Percentiles rank a stretch among this genome's conserved stretches.
phyloP scores from a whole-genome alignment of 2,329 filamentous ascomycete genomes.

The Acrodontium crateriforme region DNA sequence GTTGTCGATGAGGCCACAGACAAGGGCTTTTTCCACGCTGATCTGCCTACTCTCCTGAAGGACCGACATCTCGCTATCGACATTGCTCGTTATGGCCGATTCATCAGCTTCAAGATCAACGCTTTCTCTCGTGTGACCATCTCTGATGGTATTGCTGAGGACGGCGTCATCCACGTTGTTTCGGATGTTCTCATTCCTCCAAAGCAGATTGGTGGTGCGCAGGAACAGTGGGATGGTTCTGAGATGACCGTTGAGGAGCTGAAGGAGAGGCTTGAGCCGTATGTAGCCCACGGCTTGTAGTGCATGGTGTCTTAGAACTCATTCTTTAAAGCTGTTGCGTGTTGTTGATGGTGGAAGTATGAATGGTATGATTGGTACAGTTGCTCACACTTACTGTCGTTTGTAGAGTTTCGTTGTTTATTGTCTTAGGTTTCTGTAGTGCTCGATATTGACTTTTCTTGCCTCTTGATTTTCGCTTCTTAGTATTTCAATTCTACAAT shows the following conservation, averaged over 20 bases:
- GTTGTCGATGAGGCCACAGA: conserved; percentile 16
- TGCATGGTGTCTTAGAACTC: no score
- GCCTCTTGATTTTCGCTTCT: no score
- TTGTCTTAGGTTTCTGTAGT: no score
- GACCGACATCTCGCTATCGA: conserved; percentile 57
- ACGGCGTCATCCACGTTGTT: conserved; percentile 74
- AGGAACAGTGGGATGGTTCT: conserved; percentile 27
- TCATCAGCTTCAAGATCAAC: conserved; percentile 62
- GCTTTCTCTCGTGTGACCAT: conserved; percentile 52
- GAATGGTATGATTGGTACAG: no score
- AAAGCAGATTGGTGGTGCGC: conserved; percentile 33
- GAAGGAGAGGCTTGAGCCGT: conserved; percentile 39
- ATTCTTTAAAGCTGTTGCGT: no score
- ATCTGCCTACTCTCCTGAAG: conserved; percentile 59
- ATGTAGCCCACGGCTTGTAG: conserved; percentile 25
- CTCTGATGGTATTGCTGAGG: conserved; percentile 56
- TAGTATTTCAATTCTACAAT: no score
- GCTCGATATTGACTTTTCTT: no score
- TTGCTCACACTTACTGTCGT: no score
- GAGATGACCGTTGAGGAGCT: conserved; percentile 48
- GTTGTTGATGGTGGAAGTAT: no score
- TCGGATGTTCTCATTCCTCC: conserved; percentile 64
- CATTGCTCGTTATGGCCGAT: conserved; percentile 52
- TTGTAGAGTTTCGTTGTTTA: no score
- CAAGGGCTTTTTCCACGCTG: conserved; percentile 47